Base-by-base conservation (phyloP, 305 asterid species). In the Plantago lanceolata region DNA sequence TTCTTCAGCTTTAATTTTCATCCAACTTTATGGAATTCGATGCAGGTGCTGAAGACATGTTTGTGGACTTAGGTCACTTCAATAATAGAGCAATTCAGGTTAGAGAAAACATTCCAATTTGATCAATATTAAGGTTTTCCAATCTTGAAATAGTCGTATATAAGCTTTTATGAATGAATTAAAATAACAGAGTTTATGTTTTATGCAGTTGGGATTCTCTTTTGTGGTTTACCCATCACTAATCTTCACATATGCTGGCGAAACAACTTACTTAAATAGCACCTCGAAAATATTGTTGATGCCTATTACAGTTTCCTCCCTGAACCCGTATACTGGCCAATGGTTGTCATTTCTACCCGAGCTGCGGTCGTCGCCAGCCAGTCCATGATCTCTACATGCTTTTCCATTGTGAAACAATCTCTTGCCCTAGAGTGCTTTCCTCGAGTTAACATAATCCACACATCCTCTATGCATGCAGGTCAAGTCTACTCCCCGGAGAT, bases 11-110 rank as follows among this genome's bases (percentile, higher is more conserved):
- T n/a, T n/a, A n/a, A n/a, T n/a, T n/a, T n/a, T n/a, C n/a, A n/a
- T n/a, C 35, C 29, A 26, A 19, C 45, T 43, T 19, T 17, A 16
- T 70, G 29, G 20, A 51, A 49, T 50, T n/a, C 51, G 65, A 18
- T 4, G 61, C 62, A 80, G 85, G 85, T 19, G 85, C 82, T 43
- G 85, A 80, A 69, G 85, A 81, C 15, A 77, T 80, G 85, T 77
- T 80, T 72, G 81, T 81, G 8, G 85, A 80, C 70, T 63, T 80
- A 59, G 85, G 85, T 4, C 85, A 80, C 67, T 77, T 77, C 79
- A 80, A 74, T 62, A 80, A 75, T 68, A 77, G 75, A 67, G 79
- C 75, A 31, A 77, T 80, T 8, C 85, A 80, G 80, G 85, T 74
- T 21, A 51, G 56, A 21, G 20, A n/a, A 48, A 31, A 0, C 15